A percentile compares a stretch with the other conserved stretches of the same genome.
phyloP scores from a whole-genome alignment of 495 filamentous ascomycete genomes.

The Immersiella caudata region DNA sequence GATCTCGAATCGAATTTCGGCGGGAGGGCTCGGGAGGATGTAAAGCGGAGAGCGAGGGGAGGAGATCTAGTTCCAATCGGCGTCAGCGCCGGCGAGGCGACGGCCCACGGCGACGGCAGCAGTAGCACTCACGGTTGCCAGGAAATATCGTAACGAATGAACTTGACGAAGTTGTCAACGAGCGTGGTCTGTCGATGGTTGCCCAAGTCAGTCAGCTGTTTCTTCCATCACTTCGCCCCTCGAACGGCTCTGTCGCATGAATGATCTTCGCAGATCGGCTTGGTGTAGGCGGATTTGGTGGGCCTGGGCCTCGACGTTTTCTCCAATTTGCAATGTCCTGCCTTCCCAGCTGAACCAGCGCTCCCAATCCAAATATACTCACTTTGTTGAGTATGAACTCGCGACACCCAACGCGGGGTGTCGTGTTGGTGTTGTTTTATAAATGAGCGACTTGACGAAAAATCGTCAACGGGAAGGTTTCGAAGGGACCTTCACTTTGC shows the following conservation, averaged over 20 bases:
- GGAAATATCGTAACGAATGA: conserved; percentile 61
- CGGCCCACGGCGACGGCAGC: conserved; percentile 24
- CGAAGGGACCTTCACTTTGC: conserved; percentile 31
- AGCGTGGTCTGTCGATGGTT: conserved; percentile 51
- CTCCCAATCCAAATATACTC: conserved; percentile 18
- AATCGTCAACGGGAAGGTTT: conserved; percentile 31
- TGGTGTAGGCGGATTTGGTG: conserved; percentile 16
- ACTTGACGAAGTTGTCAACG: conserved; percentile 65
- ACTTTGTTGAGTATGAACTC: conserved; percentile 27
- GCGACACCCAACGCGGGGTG: background rate
- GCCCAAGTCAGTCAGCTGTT: conserved; percentile 33
- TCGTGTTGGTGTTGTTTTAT: conserved; percentile 20
- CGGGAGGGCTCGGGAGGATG: background rate
- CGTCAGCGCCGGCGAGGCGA: conserved; percentile 36
- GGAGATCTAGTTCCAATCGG: conserved; percentile 34
- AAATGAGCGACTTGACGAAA: conserved; percentile 55
- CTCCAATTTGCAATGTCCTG: conserved; percentile 22
- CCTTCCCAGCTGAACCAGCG: conserved; percentile 4
- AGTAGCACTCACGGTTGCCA: conserved; percentile 50
- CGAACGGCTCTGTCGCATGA: conserved; percentile 28
- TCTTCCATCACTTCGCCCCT: conserved; percentile 10
- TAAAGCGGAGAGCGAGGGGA: background rate
- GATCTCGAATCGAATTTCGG: conserved; percentile 11
- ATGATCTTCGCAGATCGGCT: conserved; percentile 41
- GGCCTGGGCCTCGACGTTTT: background rate